These are phyloP conservation scores for Syncephalastrum sp. DNA, from an alignment of 371 early-diverging fungal genomes.

Conservation along the genomic window DNA sequence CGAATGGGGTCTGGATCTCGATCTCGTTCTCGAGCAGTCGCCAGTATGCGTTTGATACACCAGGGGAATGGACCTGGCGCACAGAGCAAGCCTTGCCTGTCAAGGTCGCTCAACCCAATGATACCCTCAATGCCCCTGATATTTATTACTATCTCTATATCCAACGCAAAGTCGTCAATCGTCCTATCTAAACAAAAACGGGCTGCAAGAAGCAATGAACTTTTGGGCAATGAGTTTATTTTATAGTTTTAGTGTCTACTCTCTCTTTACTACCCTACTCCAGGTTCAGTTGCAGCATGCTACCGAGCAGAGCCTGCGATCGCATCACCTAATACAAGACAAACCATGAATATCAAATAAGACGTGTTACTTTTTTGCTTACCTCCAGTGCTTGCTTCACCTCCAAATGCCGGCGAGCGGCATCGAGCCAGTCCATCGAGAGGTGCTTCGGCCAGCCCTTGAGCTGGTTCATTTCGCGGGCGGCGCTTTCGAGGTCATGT, in stretches of 20 bases:
- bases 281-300: slow-evolving; percentile 14
- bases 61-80: slow-evolving; percentile 20
- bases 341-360: slow-evolving; percentile 2
- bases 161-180: slow-evolving; percentile 10
- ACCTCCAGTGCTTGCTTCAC: slow-evolving; percentile 90
- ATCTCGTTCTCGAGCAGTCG: slow-evolving; percentile 33
- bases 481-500: slow-evolving; percentile 85
- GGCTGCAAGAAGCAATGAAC: too few species aligned
- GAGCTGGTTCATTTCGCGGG: slow-evolving; percentile 92
- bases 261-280: neutral
- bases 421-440: slow-evolving; percentile 87
- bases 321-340: slow-evolving; percentile 13
- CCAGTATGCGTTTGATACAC: slow-evolving; percentile 10
- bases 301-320: slow-evolving; percentile 19
- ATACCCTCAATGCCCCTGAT: slow-evolving; percentile 31
- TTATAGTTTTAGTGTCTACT: too few species aligned
- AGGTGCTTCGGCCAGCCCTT: slow-evolving; percentile 91
- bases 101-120: slow-evolving; percentile 21
- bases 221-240: too few species aligned
- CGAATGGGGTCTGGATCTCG: slow-evolving; percentile 27
- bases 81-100: slow-evolving; percentile 23
- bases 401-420: slow-evolving; percentile 85
- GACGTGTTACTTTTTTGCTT: slow-evolving; percentile 7
- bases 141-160: slow-evolving; percentile 32
- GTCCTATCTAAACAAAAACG: too few species aligned